Evolutionary conservation across 208 protist species (phyloP).

Genomic region (Leishmania amazonensis): DNA sequence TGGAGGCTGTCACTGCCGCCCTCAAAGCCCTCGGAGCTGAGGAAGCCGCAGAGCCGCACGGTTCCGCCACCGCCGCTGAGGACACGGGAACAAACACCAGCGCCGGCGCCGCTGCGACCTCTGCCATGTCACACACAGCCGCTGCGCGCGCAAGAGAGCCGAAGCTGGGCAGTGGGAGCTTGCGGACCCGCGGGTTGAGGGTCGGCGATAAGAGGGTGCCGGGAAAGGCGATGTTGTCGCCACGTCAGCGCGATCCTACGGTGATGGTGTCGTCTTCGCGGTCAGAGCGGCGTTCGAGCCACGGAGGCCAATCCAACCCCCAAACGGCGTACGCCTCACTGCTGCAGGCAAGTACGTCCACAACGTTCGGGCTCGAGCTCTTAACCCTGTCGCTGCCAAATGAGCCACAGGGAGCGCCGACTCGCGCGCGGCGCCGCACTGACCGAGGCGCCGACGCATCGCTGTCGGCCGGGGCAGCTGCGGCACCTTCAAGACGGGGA

Average conservation of each 20-base stretch:
- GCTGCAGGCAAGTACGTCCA: slow-evolving; percentile 12
- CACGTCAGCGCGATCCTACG: not conserved
- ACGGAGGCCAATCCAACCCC: slow-evolving; percentile 7
- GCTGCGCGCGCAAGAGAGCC: not conserved
- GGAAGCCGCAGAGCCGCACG: not conserved
- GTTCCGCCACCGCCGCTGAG: not conserved
- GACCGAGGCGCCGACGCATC: not conserved
- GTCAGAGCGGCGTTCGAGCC: not conserved
- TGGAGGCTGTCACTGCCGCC: slow-evolving; percentile 6
- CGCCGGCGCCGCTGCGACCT: not conserved
- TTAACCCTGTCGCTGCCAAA: slow-evolving; percentile 12
- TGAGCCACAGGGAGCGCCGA: slow-evolving; percentile 14
- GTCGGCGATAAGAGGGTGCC: not conserved
- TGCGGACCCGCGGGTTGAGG: not conserved
- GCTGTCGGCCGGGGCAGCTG: not conserved
- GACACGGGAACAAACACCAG: not conserved
- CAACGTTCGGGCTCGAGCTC: slow-evolving; percentile 24
- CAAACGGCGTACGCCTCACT: slow-evolving; percentile 12
- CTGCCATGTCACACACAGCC: not conserved
- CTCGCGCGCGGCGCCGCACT: slow-evolving; percentile 1
- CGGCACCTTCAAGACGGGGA: not conserved
- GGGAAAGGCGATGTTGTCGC: not conserved
- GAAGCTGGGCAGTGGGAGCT: not conserved
- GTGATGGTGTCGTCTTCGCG: not conserved
- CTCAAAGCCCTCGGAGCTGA: not conserved